Evolutionary conservation across 2,329 filamentous ascomycete genomes (phyloP), one percentile per base, ranked within the genome.

Genomic region (Phaeosphaeria sp.): DNA sequence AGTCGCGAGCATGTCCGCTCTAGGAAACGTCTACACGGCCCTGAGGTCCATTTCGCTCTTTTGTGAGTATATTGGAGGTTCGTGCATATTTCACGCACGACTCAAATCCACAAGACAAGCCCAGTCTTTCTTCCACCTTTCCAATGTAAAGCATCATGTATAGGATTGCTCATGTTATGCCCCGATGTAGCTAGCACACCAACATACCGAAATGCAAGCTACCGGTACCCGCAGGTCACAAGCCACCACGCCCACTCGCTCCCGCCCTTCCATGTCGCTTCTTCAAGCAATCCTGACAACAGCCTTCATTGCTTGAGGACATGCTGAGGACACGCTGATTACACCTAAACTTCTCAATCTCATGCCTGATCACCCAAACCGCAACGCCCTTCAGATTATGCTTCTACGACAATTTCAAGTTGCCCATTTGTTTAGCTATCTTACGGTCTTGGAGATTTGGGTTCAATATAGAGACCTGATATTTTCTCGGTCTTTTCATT

Each of bases 181-280:
- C 22, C 49, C 39, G 13, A 13, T 57, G 20, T 43, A 48, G 47
- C 46, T 58, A 59, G 51, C 42, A 46, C n/a, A 30, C 47, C 42
- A 46, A 51, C 49, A 47, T 48, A 46, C 52, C 41, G 25, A 36
- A 50, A 50, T 25, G 52, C 55, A 54, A 52, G 36, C 44, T 59
- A 55, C 55, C 55, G 15, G 33, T 27, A 46, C 46, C 49, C 39
- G 49, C 11, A 33, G 64, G 59, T 71, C 66, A 71, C 66, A 71
- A 66, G 63, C 63, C 56, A 60, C 55, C 56, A 55, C 55, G 50
- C 44, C 50, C 17, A 59, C 46, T 27, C 44, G 42, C 27, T 51
- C 46, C 50, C 47, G 30, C 30, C 55, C 47, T 54, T 50, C 55
- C 47, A 60, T 50, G 30, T 49, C 50, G 33, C 33, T 58, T 57